A percentile compares a stretch with the other conserved stretches of the same genome.
These are phyloP conservation scores for Craterostigma plantagineum DNA, from an alignment of 257 asterid genomes.

Conservation along the genomic window DNA sequence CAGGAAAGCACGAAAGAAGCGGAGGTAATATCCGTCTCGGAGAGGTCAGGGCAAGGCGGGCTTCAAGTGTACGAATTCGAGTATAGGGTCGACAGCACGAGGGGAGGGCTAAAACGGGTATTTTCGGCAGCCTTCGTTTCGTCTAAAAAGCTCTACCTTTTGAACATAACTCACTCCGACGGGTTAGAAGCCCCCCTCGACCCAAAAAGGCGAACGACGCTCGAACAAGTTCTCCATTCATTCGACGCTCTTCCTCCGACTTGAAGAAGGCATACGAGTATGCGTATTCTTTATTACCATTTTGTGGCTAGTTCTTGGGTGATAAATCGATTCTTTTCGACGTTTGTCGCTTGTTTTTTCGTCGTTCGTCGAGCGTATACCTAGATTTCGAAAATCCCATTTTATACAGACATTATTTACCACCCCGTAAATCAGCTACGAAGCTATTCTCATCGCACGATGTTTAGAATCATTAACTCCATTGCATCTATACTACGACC, in stretches of 20 bases:
- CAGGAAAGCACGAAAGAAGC: conserved; percentile 87
- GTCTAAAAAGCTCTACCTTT: conserved; percentile 66
- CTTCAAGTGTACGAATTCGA: conserved; percentile 81
- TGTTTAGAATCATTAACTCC: no score
- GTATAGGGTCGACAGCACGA: conserved; percentile 72
- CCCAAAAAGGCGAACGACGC: conserved; percentile 23
- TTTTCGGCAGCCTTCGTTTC: conserved; percentile 80
- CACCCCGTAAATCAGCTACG: no score
- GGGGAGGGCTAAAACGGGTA: conserved; percentile 83
- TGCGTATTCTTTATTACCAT: no score
- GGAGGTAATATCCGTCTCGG: conserved; percentile 59
- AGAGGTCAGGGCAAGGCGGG: conserved; percentile 44
- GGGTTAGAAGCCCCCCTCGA: conserved; percentile 43
- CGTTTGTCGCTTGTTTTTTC: no score
- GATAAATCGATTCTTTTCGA: no score
- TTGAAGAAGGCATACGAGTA: conserved; percentile 6
- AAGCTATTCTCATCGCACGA: no score
- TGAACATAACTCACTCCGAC: conserved; percentile 59
- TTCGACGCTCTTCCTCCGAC: conserved; percentile 37
- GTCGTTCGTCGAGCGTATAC: no score
- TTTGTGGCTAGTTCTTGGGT: no score
- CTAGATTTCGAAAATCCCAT: no score
- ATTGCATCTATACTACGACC: no score
- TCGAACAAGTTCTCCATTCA: conserved; percentile 76
- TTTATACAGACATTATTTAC: no score